These are phyloP conservation scores for Lentinula lateritia DNA, from an alignment of 768 basidiomycete genomes.

Conservation along the genomic window DNA sequence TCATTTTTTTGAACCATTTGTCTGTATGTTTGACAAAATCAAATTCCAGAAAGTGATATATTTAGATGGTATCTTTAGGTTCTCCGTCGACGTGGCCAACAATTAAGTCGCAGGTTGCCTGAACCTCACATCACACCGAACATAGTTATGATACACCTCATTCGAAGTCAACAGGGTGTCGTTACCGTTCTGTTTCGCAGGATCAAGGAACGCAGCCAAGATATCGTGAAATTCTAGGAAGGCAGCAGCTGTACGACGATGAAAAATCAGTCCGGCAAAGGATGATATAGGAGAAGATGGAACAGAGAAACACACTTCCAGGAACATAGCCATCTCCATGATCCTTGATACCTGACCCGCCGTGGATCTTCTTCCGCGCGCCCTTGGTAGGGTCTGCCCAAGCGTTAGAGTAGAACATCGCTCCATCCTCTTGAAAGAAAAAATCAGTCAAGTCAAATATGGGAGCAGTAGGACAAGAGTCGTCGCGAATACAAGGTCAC, in stretches of 20 bases:
- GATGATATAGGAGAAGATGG: neutral
- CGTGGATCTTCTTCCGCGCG: constrained; percentile 69
- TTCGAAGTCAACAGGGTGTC: constrained; percentile 66
- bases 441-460: neutral
- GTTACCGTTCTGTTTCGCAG: constrained; percentile 45
- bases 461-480: neutral
- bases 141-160: constrained; percentile 72
- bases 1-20: too few relatives aligned
- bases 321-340: constrained; percentile 55
- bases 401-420: constrained; percentile 71
- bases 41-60: too few relatives aligned
- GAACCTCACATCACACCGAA: constrained; percentile 47
- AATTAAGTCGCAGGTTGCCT: constrained; percentile 12
- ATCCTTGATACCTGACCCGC: constrained; percentile 55
- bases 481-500: neutral
- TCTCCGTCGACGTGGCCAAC: too few relatives aligned
- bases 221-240: constrained; percentile 71
- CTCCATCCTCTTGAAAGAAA: constrained; percentile 49
- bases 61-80: too few relatives aligned
- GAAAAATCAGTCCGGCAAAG: neutral
- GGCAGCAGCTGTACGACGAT: constrained; percentile 39
- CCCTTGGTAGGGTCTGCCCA: constrained; percentile 40
- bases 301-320: constrained; percentile 42
- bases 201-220: constrained; percentile 61
- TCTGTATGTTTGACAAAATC: too few relatives aligned